A percentile compares a stretch with the other conserved stretches of the same genome.
Conservation (phyloP, 768 basidiomycete genomes). For the Multifurca ochricompacta region DNA sequence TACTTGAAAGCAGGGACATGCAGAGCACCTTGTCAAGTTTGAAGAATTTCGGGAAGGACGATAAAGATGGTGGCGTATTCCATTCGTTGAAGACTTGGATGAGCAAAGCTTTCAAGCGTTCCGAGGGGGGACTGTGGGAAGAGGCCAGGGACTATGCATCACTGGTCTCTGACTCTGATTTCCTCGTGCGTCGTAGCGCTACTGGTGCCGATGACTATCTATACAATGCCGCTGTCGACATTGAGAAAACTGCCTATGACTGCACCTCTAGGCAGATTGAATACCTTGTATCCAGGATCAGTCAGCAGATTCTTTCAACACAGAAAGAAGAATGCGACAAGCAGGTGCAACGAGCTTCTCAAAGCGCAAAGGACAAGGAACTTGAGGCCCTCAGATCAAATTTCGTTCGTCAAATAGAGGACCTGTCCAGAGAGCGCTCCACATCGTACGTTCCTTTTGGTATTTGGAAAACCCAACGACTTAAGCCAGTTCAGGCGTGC, state of each 20-base stretch:
- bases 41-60: neutral
- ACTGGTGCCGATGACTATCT: neutral
- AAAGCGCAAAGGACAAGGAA: neutral
- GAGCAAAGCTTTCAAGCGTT: neutral
- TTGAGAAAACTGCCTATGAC: neutral
- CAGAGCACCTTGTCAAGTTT: neutral
- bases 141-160: neutral
- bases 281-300: neutral
- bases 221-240: neutral
- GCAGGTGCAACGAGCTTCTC: conserved; percentile 2
- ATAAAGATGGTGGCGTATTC: neutral
- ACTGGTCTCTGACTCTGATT: neutral
- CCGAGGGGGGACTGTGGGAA: conserved; percentile 1
- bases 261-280: conserved; percentile 5
- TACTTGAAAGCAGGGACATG: neutral
- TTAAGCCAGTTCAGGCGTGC: neutral
- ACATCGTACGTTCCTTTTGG: neutral
- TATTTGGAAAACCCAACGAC: no score
- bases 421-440: conserved; percentile 1
- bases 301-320: neutral
- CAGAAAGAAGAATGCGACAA: conserved; percentile 11
- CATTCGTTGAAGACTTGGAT: neutral
- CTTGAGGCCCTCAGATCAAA: neutral
- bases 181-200: neutral
- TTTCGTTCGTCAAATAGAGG: conserved; percentile 5